A percentile compares a stretch with the other conserved stretches of the same genome.
phyloP scores from a whole-genome alignment of 169 alveolate species.

The Plasmodium fragile region DNA sequence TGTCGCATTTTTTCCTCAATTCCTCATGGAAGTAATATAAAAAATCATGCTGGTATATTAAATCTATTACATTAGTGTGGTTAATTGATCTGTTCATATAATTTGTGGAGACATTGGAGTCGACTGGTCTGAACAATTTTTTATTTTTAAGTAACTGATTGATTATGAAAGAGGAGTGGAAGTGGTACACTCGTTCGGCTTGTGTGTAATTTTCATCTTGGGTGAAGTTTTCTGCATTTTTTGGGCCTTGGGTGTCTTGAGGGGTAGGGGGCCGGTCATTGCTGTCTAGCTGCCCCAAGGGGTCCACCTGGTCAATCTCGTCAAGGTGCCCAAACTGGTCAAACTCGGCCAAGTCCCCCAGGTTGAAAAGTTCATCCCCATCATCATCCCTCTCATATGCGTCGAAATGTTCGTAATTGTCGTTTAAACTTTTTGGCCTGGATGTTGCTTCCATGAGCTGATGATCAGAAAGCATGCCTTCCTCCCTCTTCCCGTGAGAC shows the following conservation, averaged over 20 bases:
- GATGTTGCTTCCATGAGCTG: background rate
- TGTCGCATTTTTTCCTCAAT: conserved; percentile 37
- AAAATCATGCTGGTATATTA: conserved; percentile 61
- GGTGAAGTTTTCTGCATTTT: background rate
- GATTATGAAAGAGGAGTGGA: conserved; percentile 24
- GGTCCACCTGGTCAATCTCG: background rate
- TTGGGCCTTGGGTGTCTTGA: background rate
- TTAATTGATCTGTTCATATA: conserved; percentile 54
- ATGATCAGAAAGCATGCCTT: background rate
- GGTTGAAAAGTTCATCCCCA: background rate
- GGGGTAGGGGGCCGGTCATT: background rate
- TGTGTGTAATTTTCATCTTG: conserved; percentile 11
- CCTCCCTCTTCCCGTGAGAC: background rate
- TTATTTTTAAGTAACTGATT: conserved; percentile 14
- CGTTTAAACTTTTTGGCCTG: background rate
- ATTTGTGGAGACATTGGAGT: background rate
- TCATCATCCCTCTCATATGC: background rate
- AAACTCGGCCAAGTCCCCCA: background rate
- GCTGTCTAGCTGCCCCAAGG: background rate
- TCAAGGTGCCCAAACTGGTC: background rate
- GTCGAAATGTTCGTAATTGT: background rate
- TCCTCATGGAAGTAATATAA: conserved; percentile 55
- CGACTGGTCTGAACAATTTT: conserved; percentile 28
- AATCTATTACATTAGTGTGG: conserved; percentile 9
- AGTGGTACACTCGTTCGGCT: conserved; percentile 43